Conservation (phyloP, 2,329 filamentous ascomycete genomes). For the Ophiostoma populinum region DNA sequence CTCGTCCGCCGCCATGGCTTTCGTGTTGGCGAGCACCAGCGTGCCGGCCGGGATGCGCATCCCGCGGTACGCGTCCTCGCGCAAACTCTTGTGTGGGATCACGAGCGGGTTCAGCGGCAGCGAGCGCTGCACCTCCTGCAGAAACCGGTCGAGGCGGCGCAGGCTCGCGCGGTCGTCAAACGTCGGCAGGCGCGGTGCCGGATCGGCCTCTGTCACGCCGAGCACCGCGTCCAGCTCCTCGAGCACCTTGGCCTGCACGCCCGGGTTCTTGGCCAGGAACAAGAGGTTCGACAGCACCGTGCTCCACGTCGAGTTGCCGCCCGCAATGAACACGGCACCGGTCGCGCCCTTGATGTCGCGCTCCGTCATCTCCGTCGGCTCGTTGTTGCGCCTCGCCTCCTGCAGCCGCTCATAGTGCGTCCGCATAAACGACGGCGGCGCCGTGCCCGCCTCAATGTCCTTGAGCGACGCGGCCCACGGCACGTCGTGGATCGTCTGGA, state of each 20-base stretch:
- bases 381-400: constrained; percentile 15
- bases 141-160: constrained; percentile 26
- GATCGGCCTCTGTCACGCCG: constrained; percentile 13
- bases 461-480: constrained; percentile 20
- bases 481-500: constrained; percentile 24
- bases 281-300: constrained; percentile 25
- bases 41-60: constrained; percentile 39
- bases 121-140: constrained; percentile 29
- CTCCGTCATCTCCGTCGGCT: constrained; percentile 18
- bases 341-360: constrained; percentile 32
- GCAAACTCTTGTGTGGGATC: constrained; percentile 34
- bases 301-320: constrained; percentile 27
- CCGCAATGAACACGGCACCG: constrained; percentile 29
- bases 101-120: constrained; percentile 28
- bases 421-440: constrained; percentile 17
- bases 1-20: constrained; percentile 26
- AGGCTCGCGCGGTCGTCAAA: constrained; percentile 27
- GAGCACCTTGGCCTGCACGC: constrained; percentile 28
- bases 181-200: constrained; percentile 21
- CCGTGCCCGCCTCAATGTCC: constrained; percentile 18
- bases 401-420: constrained; percentile 16
- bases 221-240: constrained; percentile 29
- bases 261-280: constrained; percentile 24
- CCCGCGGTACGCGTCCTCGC: constrained; percentile 38
- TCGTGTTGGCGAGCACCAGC: constrained; percentile 24